Evolutionary conservation across 805 yeast species (phyloP).

Genomic region (Wickerhamomyces canadensis): DNA sequence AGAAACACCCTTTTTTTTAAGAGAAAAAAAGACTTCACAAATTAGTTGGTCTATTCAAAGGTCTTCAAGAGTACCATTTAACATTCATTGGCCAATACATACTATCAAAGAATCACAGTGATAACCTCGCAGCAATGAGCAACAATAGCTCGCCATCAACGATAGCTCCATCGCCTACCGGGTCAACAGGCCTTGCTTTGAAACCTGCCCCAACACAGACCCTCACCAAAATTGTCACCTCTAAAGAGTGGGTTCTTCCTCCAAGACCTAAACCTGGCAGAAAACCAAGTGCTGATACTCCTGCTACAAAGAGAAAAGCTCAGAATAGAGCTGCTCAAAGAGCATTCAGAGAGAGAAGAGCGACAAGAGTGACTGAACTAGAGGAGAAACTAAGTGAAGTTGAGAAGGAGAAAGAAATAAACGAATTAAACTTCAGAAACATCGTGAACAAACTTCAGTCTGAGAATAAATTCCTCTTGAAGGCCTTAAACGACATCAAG

Average conservation of each 20-base stretch:
- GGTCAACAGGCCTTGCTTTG: conserved; percentile 6
- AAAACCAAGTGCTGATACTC: conserved; percentile 62
- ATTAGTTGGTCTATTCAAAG: too few species aligned
- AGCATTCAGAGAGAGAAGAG: conserved; percentile 83
- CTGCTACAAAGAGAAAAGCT: conserved; percentile 81
- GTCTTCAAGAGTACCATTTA: too few species aligned
- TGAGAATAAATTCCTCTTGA: conserved; percentile 31
- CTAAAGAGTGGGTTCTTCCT: conserved; percentile 74
- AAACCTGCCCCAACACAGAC: conserved; percentile 5
- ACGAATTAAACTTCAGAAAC: conserved; percentile 33
- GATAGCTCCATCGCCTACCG: conserved; percentile 18
- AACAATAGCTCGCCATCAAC: conserved; percentile 13
- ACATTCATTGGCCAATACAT: too few species aligned
- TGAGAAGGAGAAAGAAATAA: conserved; percentile 59
- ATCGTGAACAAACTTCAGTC: conserved; percentile 17
- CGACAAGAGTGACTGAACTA: conserved; percentile 73
- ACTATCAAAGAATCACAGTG: too few species aligned
- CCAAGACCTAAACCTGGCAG: conserved; percentile 75
- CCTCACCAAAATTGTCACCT: conserved; percentile 49
- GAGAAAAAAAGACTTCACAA: too few species aligned
- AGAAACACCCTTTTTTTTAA: neutral
- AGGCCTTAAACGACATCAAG: conserved; percentile 26
- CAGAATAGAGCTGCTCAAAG: conserved; percentile 93
- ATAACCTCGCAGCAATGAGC: conserved; percentile 3
- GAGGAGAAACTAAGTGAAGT: conserved; percentile 63